Base-by-base conservation (phyloP, 2,329 filamentous ascomycete genomes). In the Seiridium unicorne region DNA sequence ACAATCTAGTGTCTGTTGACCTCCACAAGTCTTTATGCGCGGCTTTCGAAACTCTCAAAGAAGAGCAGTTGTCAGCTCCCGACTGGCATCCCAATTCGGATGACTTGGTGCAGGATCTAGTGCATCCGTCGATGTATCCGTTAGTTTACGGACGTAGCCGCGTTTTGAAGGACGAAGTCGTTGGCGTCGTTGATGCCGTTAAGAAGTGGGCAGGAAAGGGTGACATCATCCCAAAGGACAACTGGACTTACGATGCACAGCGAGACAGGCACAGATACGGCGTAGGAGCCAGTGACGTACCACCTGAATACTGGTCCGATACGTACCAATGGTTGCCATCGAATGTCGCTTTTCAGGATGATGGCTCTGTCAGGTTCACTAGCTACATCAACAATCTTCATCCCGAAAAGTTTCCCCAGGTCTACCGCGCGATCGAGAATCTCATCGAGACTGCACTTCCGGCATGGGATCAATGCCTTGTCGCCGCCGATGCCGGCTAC, bases 121-220 rank as follows among this genome's bases (percentile, higher is more conserved):
- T 89, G 13, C 80, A 88, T 64, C 84, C 85, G 5, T 87, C 83
- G 2, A 73, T 88, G 59, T 88, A 81, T 62, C 84, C 84, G 0
- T 70, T 88, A 0, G 71, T 84, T 1, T 84, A 81, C 61, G 76
- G 77, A 4, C 68, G 70, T 57, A 71, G 74, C 1, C 70, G 70
- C 3, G 73, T 81, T 4, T 65, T 81, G 44, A 49, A 60, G 1
- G 68, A 73, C 0, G 71, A 74, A 48, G 67, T 68, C 0, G 73
- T 71, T 2, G 68, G 65, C 0, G 44, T 68, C 0, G 62, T 60
- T 6, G 64, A 71, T 55, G 68, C 67, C 57, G 34, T 44, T 26
- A n/a, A 3, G 6, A 34, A 26, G 44, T 68, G 62, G 62, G 57
- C 66, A 2, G 72, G 72, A 13, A 72, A 70, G 48, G 72, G 70